Base-by-base conservation (phyloP, 2,329 filamentous ascomycete genomes). In the Colletotrichum costaricense region DNA sequence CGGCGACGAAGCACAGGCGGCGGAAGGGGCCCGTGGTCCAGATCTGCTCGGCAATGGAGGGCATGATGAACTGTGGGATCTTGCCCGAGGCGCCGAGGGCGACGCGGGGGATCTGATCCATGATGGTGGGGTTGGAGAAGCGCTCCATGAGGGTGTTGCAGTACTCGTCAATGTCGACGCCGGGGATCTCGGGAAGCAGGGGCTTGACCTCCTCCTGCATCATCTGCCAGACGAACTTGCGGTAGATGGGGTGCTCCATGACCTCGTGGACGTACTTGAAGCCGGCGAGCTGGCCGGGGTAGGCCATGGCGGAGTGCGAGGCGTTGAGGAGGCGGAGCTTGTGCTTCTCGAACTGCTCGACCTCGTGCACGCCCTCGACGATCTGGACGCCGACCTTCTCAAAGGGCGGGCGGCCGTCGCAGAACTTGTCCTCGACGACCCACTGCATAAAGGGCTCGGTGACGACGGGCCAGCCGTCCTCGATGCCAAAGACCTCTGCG, bases 361-460 rank as follows among this genome's bases (percentile, higher is more conserved):
- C 87, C 16, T 85, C 83, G 76, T 86, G 82, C n/a, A 88, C 86
- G 66, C 87, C 81, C 69, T 83, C 80, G 75, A 88, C 87, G 7
- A 89, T 82, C 81, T 89, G 86, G 4, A 87, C 86, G 67, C 87
- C 87, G 54, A 86, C 87, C 79, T 86, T 86, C 58, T 88, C 87
- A 60, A 89, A 87, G 0, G 85, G 81, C 30, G 87, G 87, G 57
- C 87, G 87, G 49, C 86, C 87, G 71, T 88, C 83, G 73, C 77
- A 81, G 79, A 89, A 89, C 70, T 85, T 81, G 80, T 89, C 87
- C 79, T 89, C 87, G 63, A 89, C 81, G 2, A 89, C 87, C 87
- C 87, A 84, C 80, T 89, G 87, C 83, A 86, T 88, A 72, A 89
- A 89, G 52, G 87, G 87, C 82, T 89, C 87, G 0, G 87, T 88